Conservation (phyloP, 2,329 filamentous ascomycete genomes). For the Fusarium poae region DNA sequence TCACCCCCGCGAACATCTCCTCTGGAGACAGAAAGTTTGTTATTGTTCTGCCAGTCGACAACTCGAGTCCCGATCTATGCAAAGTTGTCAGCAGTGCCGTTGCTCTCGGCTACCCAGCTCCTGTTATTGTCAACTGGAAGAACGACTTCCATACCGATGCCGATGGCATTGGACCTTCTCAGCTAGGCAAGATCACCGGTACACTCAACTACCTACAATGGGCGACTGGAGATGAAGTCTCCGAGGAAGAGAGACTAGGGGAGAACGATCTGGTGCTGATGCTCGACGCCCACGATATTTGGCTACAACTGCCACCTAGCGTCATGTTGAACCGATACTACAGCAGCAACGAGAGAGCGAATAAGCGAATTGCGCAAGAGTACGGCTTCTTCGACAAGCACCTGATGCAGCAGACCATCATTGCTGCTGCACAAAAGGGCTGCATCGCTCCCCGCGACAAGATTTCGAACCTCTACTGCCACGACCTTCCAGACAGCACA, state of each 20-base stretch:
- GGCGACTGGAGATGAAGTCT: slow-evolving; percentile 29
- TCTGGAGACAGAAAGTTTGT: slow-evolving; percentile 44
- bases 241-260: slow-evolving; percentile 34
- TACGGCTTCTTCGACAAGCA: slow-evolving; percentile 37
- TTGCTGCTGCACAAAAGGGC: slow-evolving; percentile 45
- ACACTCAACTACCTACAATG: slow-evolving; percentile 49
- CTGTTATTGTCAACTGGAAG: slow-evolving; percentile 52
- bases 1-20: slow-evolving; percentile 16
- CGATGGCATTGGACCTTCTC: slow-evolving; percentile 46
- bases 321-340: slow-evolving; percentile 49
- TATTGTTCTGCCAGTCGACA: slow-evolving; percentile 44
- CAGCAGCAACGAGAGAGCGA: slow-evolving; percentile 41
- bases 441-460: slow-evolving; percentile 44
- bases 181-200: slow-evolving; percentile 50
- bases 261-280: slow-evolving; percentile 50
- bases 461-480: slow-evolving; percentile 46
- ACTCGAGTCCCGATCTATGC: slow-evolving; percentile 49
- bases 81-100: slow-evolving; percentile 49
- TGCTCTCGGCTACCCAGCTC: slow-evolving; percentile 49
- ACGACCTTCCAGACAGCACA: slow-evolving; percentile 43
- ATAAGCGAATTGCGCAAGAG: slow-evolving; percentile 36
- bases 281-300: slow-evolving; percentile 51
- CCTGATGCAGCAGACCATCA: slow-evolving; percentile 45
- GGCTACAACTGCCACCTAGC: slow-evolving; percentile 50
- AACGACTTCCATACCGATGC: slow-evolving; percentile 44